phyloP scores from a whole-genome alignment of 1,139 yeast species.

The Scheffersomyces quercinus region DNA sequence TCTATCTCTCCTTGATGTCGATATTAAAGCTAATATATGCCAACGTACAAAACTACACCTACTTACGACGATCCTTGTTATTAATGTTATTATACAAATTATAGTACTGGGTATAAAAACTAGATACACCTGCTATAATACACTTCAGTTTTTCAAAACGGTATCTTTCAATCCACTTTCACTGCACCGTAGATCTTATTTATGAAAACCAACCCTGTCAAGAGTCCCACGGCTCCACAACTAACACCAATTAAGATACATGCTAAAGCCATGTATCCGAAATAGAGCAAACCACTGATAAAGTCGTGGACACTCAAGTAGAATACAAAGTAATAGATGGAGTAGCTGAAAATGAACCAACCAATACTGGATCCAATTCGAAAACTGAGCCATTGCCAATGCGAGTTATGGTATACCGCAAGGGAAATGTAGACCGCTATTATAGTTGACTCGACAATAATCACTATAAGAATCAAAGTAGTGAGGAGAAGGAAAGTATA shows the following conservation, averaged over 20 bases:
- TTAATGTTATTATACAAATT: too few relatives aligned
- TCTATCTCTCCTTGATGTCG: too few relatives aligned
- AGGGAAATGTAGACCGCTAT: constrained; percentile 68
- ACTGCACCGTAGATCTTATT: constrained; percentile 57
- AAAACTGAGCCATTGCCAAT: constrained; percentile 88
- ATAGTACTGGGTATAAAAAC: too few relatives aligned
- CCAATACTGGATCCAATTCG: constrained; percentile 71
- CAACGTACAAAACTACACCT: too few relatives aligned
- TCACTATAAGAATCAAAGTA: constrained; percentile 56
- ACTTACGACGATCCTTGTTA: too few relatives aligned
- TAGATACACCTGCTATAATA: too few relatives aligned
- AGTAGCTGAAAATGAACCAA: constrained; percentile 67
- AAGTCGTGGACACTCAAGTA: constrained; percentile 63
- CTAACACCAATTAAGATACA: constrained; percentile 65
- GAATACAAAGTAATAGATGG: constrained; percentile 63
- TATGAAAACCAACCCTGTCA: constrained; percentile 63
- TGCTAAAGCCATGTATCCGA: constrained; percentile 69
- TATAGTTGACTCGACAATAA: constrained; percentile 73
- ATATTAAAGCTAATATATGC: too few relatives aligned
- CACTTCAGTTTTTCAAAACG: too few relatives aligned
- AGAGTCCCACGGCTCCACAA: constrained; percentile 74
- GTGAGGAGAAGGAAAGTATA: constrained; percentile 76
- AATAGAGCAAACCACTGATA: constrained; percentile 68
- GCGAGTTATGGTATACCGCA: constrained; percentile 56
- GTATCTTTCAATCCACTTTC: constrained; percentile 49